These are phyloP conservation scores for Pharnaceum exiguum DNA, from an alignment of 148 eudicot genomes.

Conservation along the genomic window DNA sequence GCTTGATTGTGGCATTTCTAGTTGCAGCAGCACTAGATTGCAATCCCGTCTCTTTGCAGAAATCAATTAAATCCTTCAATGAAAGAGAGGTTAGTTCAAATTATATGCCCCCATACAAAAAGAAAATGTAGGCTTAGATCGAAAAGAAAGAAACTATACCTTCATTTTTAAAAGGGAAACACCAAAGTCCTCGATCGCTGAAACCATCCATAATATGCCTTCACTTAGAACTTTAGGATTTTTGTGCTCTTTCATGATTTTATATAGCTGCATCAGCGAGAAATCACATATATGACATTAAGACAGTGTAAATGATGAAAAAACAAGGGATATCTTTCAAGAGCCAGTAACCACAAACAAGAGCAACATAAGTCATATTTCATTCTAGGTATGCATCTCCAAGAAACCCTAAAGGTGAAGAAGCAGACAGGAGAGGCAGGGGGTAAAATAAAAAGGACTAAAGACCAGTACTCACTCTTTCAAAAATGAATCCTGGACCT, in stretches of 20 bases:
- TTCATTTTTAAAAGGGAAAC: conserved; percentile 76
- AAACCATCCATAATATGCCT: conserved; percentile 91
- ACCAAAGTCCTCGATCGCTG: conserved; percentile 96
- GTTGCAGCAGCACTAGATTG: conserved; percentile 98
- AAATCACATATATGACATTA: background rate
- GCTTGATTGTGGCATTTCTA: conserved; percentile 91
- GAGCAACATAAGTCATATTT: no score
- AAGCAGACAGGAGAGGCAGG: background rate
- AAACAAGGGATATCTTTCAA: no score
- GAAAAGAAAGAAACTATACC: conserved; percentile 36
- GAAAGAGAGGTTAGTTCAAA: conserved; percentile 2
- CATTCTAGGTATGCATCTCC: background rate
- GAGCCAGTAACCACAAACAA: no score
- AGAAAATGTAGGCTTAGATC: background rate
- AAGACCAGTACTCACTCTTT: conserved; percentile 53
- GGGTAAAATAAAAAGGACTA: background rate
- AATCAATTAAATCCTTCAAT: conserved; percentile 83
- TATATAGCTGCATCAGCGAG: conserved; percentile 47
- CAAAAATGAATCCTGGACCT: conserved; percentile 95
- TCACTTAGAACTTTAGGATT: conserved; percentile 99
- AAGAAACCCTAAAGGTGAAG: background rate
- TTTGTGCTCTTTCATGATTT: conserved; percentile 97
- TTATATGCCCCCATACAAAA: background rate
- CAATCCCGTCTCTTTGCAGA: conserved; percentile 96
- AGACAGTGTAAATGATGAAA: background rate